Evolutionary conservation across 495 filamentous ascomycete species (phyloP).

Genomic region (Penicillium goetzii): DNA sequence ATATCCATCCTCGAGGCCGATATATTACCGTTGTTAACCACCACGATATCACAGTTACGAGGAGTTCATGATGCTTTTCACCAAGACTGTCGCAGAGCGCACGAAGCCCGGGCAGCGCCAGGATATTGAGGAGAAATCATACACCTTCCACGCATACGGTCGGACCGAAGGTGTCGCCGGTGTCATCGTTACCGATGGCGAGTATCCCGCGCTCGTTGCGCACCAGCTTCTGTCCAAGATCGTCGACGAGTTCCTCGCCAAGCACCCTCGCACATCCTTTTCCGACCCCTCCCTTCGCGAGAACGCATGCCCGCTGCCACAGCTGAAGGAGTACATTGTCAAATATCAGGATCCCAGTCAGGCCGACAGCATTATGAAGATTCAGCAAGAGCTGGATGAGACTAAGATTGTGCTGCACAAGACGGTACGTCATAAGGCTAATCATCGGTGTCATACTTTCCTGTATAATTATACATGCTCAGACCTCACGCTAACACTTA

Average conservation of each 20-base stretch:
- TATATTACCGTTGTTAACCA: background rate
- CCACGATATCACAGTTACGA: conserved; percentile 43
- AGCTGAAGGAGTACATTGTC: conserved; percentile 77
- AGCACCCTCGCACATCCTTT: conserved; percentile 71
- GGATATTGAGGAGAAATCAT: conserved; percentile 83
- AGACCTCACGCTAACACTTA: background rate
- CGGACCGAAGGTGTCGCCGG: conserved; percentile 85
- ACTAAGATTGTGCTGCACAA: conserved; percentile 98
- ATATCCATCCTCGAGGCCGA: background rate
- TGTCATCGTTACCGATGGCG: conserved; percentile 86
- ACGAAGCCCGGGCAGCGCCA: conserved; percentile 86
- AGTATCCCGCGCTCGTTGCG: conserved; percentile 89
- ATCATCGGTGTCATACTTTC: background rate
- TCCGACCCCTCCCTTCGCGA: conserved; percentile 50
- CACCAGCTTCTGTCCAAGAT: conserved; percentile 92
- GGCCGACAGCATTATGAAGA: conserved; percentile 90
- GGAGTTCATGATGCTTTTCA: conserved; percentile 60
- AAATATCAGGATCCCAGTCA: conserved; percentile 89
- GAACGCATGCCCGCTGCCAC: conserved; percentile 59
- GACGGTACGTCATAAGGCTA: conserved; percentile 52
- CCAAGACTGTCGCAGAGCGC: conserved; percentile 72
- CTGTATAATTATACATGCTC: background rate
- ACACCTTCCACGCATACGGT: conserved; percentile 82
- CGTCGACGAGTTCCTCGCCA: conserved; percentile 87
- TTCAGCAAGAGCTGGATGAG: conserved; percentile 95